Base-by-base conservation (phyloP, 805 yeast species). In the Nakazawaea wickerhamii region DNA sequence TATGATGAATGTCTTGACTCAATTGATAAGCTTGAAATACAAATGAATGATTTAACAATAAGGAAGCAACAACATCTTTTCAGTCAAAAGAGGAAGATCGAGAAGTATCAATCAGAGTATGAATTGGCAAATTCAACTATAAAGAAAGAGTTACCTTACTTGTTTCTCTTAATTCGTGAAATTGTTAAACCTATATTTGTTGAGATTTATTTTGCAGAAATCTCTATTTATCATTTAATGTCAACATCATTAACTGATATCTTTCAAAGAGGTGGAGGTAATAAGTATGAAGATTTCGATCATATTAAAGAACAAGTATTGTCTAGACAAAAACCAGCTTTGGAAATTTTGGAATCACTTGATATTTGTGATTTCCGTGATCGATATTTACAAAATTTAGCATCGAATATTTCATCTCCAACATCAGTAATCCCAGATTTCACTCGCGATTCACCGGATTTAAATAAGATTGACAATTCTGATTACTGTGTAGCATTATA, bases 131-230 rank as follows among this genome's bases (percentile, higher is more conserved):
- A 75, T 51, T 47, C 51, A 4, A 39, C 49, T 3, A 58, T 78
- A 46, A 73, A 73, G 44, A 45, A 44, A 23, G 83, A 77, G 32
- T 50, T 79, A 1, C 81, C 82, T 0, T 38, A 46, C 3, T 70
- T 75, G 37, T 61, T 70, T 43, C 43, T 55, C 5, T 53, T 69
- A 9, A 55, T 68, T 0, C 45, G 57, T 3, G 36, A 50, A 11
- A 51, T 69, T 19, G 51, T 67, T 30, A 52, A 55, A 19, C 65
- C 64, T 4, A 37, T 71, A 4, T 57, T 64, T 22, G 42, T 49
- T 3, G 51, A 61, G 44, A 44, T 64, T 11, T 75, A 63, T 46
- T 77, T 55, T 45, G 53, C 65, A 4, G 68, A 67, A 27, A 54
- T 70, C 25, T 51, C 63, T 5, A 53, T 62, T 21, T 68, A 70